phyloP scores from a whole-genome alignment of 192 early-diverging fungal genomes.

The Coemansia sp. region DNA sequence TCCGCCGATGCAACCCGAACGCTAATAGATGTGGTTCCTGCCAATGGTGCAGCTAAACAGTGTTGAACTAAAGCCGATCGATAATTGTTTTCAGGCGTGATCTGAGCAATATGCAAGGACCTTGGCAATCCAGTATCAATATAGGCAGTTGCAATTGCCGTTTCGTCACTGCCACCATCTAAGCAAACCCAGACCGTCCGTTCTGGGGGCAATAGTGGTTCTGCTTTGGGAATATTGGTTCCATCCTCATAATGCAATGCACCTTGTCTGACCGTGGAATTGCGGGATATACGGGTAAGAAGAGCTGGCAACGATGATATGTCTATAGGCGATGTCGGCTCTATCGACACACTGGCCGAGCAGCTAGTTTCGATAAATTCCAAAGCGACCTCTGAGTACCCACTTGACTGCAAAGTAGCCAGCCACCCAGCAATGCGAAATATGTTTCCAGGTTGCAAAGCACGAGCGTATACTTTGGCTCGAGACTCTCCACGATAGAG shows the following conservation, averaged over 20 bases:
- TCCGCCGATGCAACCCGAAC: conserved; percentile 26
- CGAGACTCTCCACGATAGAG: conserved; percentile 25
- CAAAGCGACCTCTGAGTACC: background rate
- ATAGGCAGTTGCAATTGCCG: conserved; percentile 9
- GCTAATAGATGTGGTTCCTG: conserved; percentile 7
- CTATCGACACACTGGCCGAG: conserved; percentile 13
- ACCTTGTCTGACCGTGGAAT: conserved; percentile 11
- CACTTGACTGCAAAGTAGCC: background rate
- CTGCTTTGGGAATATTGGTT: conserved; percentile 8
- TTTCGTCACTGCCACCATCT: background rate
- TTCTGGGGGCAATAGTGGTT: conserved; percentile 13
- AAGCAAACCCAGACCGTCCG: conserved; percentile 21
- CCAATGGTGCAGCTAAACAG: conserved; percentile 9
- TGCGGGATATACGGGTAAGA: conserved; percentile 15
- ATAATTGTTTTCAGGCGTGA: conserved; percentile 10
- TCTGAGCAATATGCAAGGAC: conserved; percentile 29
- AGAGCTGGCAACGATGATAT: conserved; percentile 20
- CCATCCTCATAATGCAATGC: conserved; percentile 5
- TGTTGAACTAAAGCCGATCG: conserved; percentile 19
- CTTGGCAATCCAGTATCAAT: conserved; percentile 26
- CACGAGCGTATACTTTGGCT: conserved; percentile 19
- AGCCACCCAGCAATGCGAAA: conserved; percentile 25
- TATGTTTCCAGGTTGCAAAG: conserved; percentile 16
- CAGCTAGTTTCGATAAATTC: conserved; percentile 24
- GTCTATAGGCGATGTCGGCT: conserved; percentile 13